Percentiles rank a stretch among this genome's conserved stretches.
phyloP scores from a whole-genome alignment of 2,329 filamentous ascomycete genomes.

The Fusarium nisikadoi region DNA sequence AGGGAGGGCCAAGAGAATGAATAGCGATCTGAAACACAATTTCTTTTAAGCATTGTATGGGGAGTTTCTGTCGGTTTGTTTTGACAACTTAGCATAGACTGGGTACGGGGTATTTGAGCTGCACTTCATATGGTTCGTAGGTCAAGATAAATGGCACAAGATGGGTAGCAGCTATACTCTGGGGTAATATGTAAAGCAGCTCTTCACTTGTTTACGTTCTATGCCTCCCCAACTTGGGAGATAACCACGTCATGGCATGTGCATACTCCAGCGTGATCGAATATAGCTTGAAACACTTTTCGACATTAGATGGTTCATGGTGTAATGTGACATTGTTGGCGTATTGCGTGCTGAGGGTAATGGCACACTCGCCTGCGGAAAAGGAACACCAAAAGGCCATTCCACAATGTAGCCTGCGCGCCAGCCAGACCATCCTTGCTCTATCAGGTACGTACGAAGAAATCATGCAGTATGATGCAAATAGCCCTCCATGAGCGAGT shows the following conservation, averaged over 20 bases:
- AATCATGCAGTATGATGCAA: constrained; percentile 47
- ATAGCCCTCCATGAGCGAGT: constrained; percentile 42
- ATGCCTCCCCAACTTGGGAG: neutral
- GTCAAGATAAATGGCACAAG: neutral
- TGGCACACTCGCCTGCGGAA: constrained; percentile 38
- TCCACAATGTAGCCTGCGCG: constrained; percentile 43
- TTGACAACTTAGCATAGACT: constrained; percentile 23
- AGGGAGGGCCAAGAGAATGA: neutral
- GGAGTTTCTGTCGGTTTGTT: constrained; percentile 34
- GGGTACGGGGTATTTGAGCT: constrained; percentile 3
- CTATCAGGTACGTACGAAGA: constrained; percentile 50
- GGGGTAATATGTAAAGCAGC: neutral
- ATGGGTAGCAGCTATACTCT: neutral
- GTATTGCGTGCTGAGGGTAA: constrained; percentile 34
- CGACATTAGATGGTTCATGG: constrained; percentile 28
- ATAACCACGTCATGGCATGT: constrained; percentile 9
- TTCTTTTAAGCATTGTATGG: constrained; percentile 36
- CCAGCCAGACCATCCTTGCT: constrained; percentile 46
- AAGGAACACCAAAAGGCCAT: constrained; percentile 34
- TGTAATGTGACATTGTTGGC: constrained; percentile 42
- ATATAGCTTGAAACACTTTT: constrained; percentile 34
- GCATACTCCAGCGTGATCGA: neutral
- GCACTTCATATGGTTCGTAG: neutral
- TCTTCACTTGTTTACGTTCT: neutral
- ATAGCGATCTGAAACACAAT: constrained; percentile 6